Conservation (phyloP, 2,329 filamentous ascomycete genomes). For the Cytospora leucostoma region DNA sequence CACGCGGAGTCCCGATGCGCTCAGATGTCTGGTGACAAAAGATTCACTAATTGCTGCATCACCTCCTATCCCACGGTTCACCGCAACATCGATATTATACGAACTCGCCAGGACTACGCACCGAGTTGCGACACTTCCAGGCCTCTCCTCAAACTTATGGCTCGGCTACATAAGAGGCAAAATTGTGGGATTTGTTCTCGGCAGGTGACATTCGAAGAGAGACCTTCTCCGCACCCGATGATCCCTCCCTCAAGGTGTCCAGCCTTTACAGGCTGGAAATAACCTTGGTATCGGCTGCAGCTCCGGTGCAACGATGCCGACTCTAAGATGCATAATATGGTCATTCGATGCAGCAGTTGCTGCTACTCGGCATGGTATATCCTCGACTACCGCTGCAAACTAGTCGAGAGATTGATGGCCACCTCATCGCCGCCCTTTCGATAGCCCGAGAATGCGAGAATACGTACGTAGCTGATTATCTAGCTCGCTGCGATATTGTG, state of each 20-base stretch:
- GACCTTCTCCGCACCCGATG: conserved; percentile 13
- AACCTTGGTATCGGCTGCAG: conserved; percentile 4
- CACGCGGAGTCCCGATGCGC: too few species aligned
- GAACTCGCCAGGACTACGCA: neutral
- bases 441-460: conserved; percentile 20
- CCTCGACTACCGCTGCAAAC: conserved; percentile 10
- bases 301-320: neutral
- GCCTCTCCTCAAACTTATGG: neutral
- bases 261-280: conserved; percentile 1
- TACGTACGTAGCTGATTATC: neutral
- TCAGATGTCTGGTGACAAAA: too few species aligned
- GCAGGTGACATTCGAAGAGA: neutral
- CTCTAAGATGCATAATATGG: conserved; percentile 4
- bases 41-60: too few species aligned
- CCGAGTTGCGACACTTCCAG: neutral
- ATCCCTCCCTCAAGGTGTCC: neutral
- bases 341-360: conserved; percentile 22
- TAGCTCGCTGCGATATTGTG: conserved; percentile 20
- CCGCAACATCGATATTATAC: too few species aligned
- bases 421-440: conserved; percentile 19
- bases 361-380: conserved; percentile 19
- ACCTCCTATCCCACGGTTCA: too few species aligned
- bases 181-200: neutral
- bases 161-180: neutral
- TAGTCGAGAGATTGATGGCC: conserved; percentile 14